Evolutionary conservation across 106 monocot genomes (phyloP), one percentile per base, ranked within the genome.

Genomic region (Agapanthus africanus): DNA sequence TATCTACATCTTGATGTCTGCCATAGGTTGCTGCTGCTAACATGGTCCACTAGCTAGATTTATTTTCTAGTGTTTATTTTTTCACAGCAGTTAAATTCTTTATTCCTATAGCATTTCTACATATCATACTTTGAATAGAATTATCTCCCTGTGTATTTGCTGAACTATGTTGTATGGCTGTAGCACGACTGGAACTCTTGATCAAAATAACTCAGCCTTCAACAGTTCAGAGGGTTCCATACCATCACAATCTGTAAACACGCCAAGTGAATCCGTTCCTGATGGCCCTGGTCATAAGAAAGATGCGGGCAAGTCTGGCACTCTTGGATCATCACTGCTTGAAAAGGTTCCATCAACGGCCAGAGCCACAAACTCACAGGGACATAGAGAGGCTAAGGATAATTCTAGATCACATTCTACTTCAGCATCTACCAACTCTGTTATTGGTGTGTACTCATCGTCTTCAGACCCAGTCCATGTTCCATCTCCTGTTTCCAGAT

Each of bases 391-490:
- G 6, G 57, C 22, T 4, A 36, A 60, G 2, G 59, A 41, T 44
- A 74, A 38, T 71, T 72, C 74, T 25, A 42, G 65, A 22, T 5
- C 26, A 19, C 28, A 67, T 77, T 69, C 79, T 69, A 68, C 73
- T 39, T 56, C 66, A 18, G 40, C 57, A 37, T 56, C 69, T 61
- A 73, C 73, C 34, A 83, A 63, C 26, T 82, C 76, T 66, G 63
- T 63, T 7, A 64, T 76, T 67, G 95, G 87, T 16, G 68, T 88
- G 34, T 86, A 78, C 75, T 79, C 83, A 32, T 85, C 88, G 36
- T 74, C 73, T 16, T 81, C 85, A 69, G 95, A 95, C 41, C 91
- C 91, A n/a, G 79, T 88, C 54, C 91, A 88, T 68, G 78, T 83
- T 47, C 87, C 87, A 63, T 78, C 87, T 72, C 65, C 77, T 46